Percentiles rank a stretch among this genome's conserved stretches.
Conservation (phyloP, 2,329 filamentous ascomycete species). For the Cucurbitaria berberidis region DNA sequence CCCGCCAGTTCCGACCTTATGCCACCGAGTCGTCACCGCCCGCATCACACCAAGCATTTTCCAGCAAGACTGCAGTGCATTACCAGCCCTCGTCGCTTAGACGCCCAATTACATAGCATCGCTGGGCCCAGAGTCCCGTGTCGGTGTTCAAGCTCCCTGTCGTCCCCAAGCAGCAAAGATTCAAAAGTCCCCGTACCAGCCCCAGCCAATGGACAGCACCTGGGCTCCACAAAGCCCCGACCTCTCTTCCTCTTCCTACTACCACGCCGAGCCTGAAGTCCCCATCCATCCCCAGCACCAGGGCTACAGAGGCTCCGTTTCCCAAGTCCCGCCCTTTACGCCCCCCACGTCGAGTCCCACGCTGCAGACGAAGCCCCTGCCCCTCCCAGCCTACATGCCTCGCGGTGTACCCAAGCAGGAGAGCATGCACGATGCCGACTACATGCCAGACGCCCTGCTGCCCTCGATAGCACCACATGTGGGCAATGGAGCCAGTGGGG, state of each 20-base stretch:
- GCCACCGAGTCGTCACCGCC: constrained; percentile 3
- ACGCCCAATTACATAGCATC: constrained; percentile 22
- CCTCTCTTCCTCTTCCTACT: constrained; percentile 60
- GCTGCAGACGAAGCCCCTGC: constrained; percentile 20
- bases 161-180: not conserved
- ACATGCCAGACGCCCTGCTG: constrained; percentile 42
- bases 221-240: constrained; percentile 53
- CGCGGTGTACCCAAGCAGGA: constrained; percentile 32
- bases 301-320: constrained; percentile 44
- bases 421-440: constrained; percentile 46
- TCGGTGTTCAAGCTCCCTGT: too few relatives aligned
- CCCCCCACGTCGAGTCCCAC: constrained; percentile 29
- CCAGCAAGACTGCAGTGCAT: constrained; percentile 1
- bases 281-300: constrained; percentile 47
- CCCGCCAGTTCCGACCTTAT: constrained; percentile 2
- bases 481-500: constrained; percentile 28
- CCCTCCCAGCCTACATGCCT: constrained; percentile 33
- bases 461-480: constrained; percentile 26
- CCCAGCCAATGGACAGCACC: constrained; percentile 37
- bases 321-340: constrained; percentile 34
- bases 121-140: too few relatives aligned
- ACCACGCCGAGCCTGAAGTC: constrained; percentile 50
- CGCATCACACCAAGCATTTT: constrained; percentile 1
- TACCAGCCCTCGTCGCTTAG: constrained; percentile 24
- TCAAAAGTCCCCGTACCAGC: constrained; percentile 3